Evolutionary conservation across 2,329 filamentous ascomycete genomes (phyloP).

Genomic region (Triangularia setosa): DNA sequence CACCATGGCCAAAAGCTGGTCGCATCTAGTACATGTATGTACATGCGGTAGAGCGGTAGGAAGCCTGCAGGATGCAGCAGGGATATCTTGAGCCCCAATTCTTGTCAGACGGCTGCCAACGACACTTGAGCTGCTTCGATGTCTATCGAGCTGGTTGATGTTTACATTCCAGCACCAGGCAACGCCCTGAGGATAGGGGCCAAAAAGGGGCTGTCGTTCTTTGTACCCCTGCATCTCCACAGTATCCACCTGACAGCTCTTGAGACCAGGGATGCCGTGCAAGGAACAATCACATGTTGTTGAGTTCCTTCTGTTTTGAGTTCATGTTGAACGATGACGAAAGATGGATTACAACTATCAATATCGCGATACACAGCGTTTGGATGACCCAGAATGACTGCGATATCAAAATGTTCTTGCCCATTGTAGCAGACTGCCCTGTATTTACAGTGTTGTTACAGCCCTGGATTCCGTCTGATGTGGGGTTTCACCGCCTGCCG

Average conservation of each 20-base stretch:
- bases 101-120: neutral
- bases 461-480: neutral
- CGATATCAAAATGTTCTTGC: too few species aligned
- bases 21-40: conserved; percentile 1
- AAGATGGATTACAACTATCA: too few species aligned
- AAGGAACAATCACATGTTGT: neutral
- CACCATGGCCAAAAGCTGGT: conserved; percentile 15
- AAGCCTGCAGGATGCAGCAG: conserved; percentile 1
- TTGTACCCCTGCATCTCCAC: neutral
- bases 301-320: neutral
- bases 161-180: neutral
- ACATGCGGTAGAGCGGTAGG: neutral
- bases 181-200: neutral
- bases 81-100: neutral
- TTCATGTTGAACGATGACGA: neutral
- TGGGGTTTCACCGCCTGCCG: conserved; percentile 21
- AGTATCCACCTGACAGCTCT: neutral
- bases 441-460: neutral
- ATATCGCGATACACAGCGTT: too few species aligned
- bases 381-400: too few species aligned
- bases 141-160: neutral
- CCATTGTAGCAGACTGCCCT: too few species aligned
- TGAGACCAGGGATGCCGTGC: neutral
- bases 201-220: neutral
- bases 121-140: neutral